phyloP scores from a whole-genome alignment of 108 stramenopile species.

The Cyclostephanos invisitatus region DNA sequence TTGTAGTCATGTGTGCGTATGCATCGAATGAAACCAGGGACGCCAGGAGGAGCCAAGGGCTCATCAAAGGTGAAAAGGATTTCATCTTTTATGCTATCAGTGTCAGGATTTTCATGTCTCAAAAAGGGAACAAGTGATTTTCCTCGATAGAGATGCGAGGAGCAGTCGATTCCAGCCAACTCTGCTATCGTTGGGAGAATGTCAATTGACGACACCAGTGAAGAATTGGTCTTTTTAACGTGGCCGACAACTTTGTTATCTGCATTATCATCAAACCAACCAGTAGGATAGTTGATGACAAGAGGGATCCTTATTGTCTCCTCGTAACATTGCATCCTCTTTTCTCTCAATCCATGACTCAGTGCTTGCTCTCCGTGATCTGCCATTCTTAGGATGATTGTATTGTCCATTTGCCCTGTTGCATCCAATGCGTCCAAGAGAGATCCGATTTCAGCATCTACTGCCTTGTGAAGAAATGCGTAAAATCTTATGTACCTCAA shows the following conservation, averaged over 20 bases:
- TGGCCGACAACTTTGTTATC: background rate
- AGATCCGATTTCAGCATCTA: slow-evolving; percentile 54
- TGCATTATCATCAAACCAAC: slow-evolving; percentile 31
- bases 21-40: slow-evolving; percentile 42
- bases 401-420: slow-evolving; percentile 48
- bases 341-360: slow-evolving; percentile 61
- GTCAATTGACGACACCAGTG: slow-evolving; percentile 40
- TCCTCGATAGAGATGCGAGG: slow-evolving; percentile 22
- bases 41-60: slow-evolving; percentile 42
- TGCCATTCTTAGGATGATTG: slow-evolving; percentile 57
- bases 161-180: slow-evolving; percentile 27
- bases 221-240: background rate
- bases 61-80: slow-evolving; percentile 56
- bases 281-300: slow-evolving; percentile 54
- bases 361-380: slow-evolving; percentile 60
- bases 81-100: slow-evolving; percentile 13
- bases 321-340: slow-evolving; percentile 58
- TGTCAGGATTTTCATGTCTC: slow-evolving; percentile 1
- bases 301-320: slow-evolving; percentile 62
- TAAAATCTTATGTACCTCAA: slow-evolving; percentile 64
- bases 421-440: slow-evolving; percentile 49
- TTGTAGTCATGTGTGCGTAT: slow-evolving; percentile 45
- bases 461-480: slow-evolving; percentile 46
- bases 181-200: slow-evolving; percentile 43
- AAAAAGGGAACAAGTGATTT: slow-evolving; percentile 35